Conservation (phyloP, 768 basidiomycete species). For the Termitomyces heimii region DNA sequence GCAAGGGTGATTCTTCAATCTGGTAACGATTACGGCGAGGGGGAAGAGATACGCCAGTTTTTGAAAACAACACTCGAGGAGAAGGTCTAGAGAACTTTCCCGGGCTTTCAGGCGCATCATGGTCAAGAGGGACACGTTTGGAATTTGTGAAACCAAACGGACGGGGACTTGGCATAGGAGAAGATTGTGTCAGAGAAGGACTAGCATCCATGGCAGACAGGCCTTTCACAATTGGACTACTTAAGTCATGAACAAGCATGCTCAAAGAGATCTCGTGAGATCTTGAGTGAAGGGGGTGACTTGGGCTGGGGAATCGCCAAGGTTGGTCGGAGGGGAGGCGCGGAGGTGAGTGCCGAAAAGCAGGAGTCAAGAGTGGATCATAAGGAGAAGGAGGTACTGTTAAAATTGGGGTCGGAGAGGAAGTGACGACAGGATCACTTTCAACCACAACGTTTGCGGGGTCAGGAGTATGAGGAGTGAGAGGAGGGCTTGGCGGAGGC, state of each 20-base stretch:
- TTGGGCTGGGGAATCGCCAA: constrained; percentile 78
- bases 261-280: constrained; percentile 60
- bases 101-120: constrained; percentile 26
- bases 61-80: constrained; percentile 33
- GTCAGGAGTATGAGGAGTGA: constrained; percentile 32
- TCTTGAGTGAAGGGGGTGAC: constrained; percentile 65
- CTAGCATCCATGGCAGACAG: constrained; percentile 21
- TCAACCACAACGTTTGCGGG: constrained; percentile 16
- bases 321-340: constrained; percentile 75
- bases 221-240: constrained; percentile 40
- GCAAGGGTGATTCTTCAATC: constrained; percentile 44
- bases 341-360: constrained; percentile 73
- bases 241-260: constrained; percentile 50
- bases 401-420: constrained; percentile 24
- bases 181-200: constrained; percentile 26
- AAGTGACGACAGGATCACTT: constrained; percentile 17
- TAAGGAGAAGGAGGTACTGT: constrained; percentile 66
- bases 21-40: constrained; percentile 25
- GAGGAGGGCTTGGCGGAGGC: constrained; percentile 28
- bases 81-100: constrained; percentile 29
- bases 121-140: constrained; percentile 15
- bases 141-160: constrained; percentile 14
- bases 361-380: constrained; percentile 66
- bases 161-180: constrained; percentile 26
- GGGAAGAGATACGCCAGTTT: constrained; percentile 26